Evolutionary conservation across 2,329 filamentous ascomycete species (phyloP).

Genomic region (Tolypocladium ovalisporum): DNA sequence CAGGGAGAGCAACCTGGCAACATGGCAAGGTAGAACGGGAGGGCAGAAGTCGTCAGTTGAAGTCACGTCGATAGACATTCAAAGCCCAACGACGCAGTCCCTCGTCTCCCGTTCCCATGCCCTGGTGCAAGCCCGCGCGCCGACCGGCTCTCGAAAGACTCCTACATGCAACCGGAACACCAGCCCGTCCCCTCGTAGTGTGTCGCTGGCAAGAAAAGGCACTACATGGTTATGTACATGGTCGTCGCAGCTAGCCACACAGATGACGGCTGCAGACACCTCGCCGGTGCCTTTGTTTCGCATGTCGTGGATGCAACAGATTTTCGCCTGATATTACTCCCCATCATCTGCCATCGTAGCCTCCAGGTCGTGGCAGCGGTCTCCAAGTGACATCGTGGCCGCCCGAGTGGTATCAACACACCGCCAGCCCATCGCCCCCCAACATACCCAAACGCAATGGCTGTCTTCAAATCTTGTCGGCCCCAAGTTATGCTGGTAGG

Average conservation of each 20-base stretch:
- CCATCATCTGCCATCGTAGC: background rate
- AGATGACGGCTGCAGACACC: background rate
- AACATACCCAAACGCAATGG: background rate
- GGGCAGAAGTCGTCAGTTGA: background rate
- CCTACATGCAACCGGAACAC: conserved; percentile 2
- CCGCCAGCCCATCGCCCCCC: no score
- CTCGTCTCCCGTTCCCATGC: background rate
- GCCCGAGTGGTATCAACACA: background rate
- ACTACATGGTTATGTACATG: background rate
- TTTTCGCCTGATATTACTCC: background rate
- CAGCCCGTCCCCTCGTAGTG: background rate
- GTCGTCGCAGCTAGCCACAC: background rate
- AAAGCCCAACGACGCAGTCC: background rate
- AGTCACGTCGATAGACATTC: background rate
- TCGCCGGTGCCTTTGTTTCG: background rate
- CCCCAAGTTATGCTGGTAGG: conserved; percentile 39
- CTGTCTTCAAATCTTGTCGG: background rate
- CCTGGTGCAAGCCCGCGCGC: background rate
- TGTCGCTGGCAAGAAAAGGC: background rate
- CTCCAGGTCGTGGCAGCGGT: background rate
- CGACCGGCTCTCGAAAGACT: background rate
- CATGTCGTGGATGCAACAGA: background rate
- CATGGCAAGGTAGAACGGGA: no score
- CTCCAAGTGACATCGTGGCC: background rate
- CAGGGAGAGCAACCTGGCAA: background rate